Percentiles rank a stretch among this genome's conserved stretches.
Conservation (phyloP, 2,329 filamentous ascomycete species). For the Nigrograna mackinnonii region DNA sequence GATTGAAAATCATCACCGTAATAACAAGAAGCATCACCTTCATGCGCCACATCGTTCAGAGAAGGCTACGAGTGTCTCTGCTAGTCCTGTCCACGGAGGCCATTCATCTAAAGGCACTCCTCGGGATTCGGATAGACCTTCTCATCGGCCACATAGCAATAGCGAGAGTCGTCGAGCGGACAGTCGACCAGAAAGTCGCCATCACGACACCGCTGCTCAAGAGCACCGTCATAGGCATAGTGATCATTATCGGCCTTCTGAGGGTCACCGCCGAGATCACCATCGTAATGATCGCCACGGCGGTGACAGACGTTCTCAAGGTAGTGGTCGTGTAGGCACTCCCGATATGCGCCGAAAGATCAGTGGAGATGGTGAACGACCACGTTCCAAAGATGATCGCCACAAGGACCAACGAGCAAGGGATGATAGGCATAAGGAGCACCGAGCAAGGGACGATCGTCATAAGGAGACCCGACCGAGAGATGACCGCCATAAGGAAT, state of each 20-base stretch:
- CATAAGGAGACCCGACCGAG: too few species aligned
- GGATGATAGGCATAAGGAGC: constrained; percentile 49
- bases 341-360: constrained; percentile 47
- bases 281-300: constrained; percentile 33
- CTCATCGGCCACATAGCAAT: constrained; percentile 40
- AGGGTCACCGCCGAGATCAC: constrained; percentile 40
- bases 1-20: constrained; percentile 91
- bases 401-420: constrained; percentile 5
- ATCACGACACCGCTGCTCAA: constrained; percentile 25
- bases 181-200: constrained; percentile 32
- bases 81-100: constrained; percentile 67
- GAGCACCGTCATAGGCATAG: constrained; percentile 33
- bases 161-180: constrained; percentile 40
- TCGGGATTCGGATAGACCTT: constrained; percentile 41
- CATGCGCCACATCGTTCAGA: constrained; percentile 63
- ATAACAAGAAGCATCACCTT: constrained; percentile 75
- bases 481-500: constrained; percentile 49
- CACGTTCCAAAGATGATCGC: constrained; percentile 54
- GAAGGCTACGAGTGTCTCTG: constrained; percentile 63
- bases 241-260: constrained; percentile 40
- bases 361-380: constrained; percentile 56
- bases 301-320: constrained; percentile 42
- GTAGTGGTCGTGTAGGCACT: constrained; percentile 41
- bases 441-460: constrained; percentile 43
- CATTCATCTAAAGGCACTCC: constrained; percentile 36